These are phyloP conservation scores for Bathelium albidoporum DNA, from an alignment of 495 filamentous ascomycete species.

Conservation along the genomic window DNA sequence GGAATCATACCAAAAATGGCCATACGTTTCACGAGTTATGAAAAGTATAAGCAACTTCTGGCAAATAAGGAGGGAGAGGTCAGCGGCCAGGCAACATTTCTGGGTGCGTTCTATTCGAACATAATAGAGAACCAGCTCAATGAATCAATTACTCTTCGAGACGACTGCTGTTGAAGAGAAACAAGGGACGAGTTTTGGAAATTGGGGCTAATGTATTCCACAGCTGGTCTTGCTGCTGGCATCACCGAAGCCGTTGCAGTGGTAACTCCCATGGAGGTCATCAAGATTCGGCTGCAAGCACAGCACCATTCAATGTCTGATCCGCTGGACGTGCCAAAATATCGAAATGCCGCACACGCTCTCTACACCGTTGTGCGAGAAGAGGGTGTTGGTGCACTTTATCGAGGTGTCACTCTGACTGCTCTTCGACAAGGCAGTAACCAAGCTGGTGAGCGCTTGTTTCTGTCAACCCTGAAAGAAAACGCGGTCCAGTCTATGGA, in stretches of 20 bases:
- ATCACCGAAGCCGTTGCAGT: slow-evolving; percentile 93
- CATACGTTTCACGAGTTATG: slow-evolving; percentile 96
- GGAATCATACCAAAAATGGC: slow-evolving; percentile 99
- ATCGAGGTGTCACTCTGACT: slow-evolving; percentile 86
- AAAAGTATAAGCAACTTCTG: slow-evolving; percentile 80
- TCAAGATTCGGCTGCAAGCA: slow-evolving; percentile 96
- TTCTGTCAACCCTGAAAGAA: neutral
- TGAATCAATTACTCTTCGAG: neutral
- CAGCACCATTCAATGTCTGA: slow-evolving; percentile 94
- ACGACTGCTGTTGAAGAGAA: neutral
- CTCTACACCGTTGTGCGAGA: slow-evolving; percentile 85
- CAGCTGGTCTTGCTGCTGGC: slow-evolving; percentile 82
- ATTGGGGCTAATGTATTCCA: neutral
- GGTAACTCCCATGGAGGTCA: slow-evolving; percentile 96
- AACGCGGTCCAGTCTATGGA: neutral
- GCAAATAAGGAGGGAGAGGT: slow-evolving; percentile 58
- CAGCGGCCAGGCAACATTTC: slow-evolving; percentile 67
- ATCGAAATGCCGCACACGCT: slow-evolving; percentile 94
- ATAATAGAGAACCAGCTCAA: neutral
- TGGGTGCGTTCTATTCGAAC: slow-evolving; percentile 42
- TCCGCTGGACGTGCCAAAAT: slow-evolving; percentile 83
- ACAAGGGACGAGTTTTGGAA: neutral
- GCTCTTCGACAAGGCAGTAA: slow-evolving; percentile 91
- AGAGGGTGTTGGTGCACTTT: slow-evolving; percentile 78
- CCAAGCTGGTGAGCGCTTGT: slow-evolving; percentile 51